Evolutionary conservation across 257 asterid species (phyloP).

Genomic region (Ilex aquifolium): DNA sequence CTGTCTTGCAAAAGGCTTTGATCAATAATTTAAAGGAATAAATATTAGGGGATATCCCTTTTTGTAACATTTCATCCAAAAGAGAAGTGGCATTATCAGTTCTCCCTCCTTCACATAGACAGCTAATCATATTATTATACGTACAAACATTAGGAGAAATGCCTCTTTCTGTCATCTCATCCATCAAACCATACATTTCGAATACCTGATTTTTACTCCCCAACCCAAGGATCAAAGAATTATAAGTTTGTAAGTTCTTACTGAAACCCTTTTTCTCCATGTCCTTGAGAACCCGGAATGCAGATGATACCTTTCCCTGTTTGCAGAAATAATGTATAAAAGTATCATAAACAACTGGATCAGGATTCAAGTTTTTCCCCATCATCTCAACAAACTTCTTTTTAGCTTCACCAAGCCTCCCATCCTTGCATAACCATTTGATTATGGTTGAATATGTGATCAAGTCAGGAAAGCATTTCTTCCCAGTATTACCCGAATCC

Average conservation of each 20-base stretch:
- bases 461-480: conserved; percentile 70
- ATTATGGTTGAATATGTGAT: conserved; percentile 79
- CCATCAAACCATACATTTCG: conserved; percentile 82
- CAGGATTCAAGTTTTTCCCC: conserved; percentile 65
- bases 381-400: conserved; percentile 77
- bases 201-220: conserved; percentile 67
- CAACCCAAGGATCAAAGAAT: conserved; percentile 62
- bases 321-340: conserved; percentile 56
- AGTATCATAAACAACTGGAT: conserved; percentile 63
- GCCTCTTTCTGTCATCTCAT: conserved; percentile 88
- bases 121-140: conserved; percentile 58
- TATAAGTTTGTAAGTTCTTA: conserved; percentile 72
- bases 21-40: conserved; percentile 58
- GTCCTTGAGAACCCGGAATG: conserved; percentile 93
- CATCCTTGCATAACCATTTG: conserved; percentile 67
- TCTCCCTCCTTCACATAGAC: conserved; percentile 66
- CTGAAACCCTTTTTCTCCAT: conserved; percentile 86
- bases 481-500: conserved; percentile 46
- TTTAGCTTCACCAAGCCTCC: conserved; percentile 78
- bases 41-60: conserved; percentile 55
- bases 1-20: conserved; percentile 66
- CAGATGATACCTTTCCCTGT: conserved; percentile 80
- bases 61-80: conserved; percentile 80
- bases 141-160: conserved; percentile 67
- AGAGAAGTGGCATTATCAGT: conserved; percentile 74